Conservation (phyloP, 257 asterid genomes). For the Lycium barbarum region DNA sequence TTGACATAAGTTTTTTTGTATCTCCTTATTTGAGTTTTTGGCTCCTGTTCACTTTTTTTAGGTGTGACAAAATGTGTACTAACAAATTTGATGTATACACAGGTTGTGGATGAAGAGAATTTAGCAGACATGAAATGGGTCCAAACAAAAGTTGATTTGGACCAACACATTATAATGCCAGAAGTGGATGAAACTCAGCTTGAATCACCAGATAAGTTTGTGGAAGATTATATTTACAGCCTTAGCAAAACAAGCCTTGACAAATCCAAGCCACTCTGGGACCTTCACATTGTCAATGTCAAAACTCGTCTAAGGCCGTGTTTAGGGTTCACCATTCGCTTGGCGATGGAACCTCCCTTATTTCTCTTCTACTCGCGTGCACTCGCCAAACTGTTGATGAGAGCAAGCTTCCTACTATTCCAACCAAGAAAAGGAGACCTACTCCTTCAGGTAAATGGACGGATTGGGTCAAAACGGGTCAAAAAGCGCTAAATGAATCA, state of each 20-base stretch:
- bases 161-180: conserved; percentile 38
- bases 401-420: conserved; percentile 21
- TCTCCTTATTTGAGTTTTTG: too few relatives aligned
- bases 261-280: conserved; percentile 31
- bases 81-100: not conserved
- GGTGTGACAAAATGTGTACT: conserved; percentile 10
- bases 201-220: conserved; percentile 24
- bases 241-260: conserved; percentile 26
- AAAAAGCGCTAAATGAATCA: not conserved
- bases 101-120: conserved; percentile 44
- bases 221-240: conserved; percentile 20
- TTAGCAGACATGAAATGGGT: conserved; percentile 46
- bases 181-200: conserved; percentile 13
- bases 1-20: too few relatives aligned
- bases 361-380: conserved; percentile 31
- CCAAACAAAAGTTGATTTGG: conserved; percentile 41
- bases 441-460: not conserved
- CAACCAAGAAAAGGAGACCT: conserved; percentile 29
- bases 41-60: too few relatives aligned
- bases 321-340: conserved; percentile 36
- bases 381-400: conserved; percentile 29
- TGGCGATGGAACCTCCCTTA: conserved; percentile 33
- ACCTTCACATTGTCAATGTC: conserved; percentile 26
- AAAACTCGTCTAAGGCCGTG: conserved; percentile 5
- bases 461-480: too few relatives aligned